Base-by-base conservation (phyloP, 139 green algal genomes). In the Coelastrella sp. region DNA sequence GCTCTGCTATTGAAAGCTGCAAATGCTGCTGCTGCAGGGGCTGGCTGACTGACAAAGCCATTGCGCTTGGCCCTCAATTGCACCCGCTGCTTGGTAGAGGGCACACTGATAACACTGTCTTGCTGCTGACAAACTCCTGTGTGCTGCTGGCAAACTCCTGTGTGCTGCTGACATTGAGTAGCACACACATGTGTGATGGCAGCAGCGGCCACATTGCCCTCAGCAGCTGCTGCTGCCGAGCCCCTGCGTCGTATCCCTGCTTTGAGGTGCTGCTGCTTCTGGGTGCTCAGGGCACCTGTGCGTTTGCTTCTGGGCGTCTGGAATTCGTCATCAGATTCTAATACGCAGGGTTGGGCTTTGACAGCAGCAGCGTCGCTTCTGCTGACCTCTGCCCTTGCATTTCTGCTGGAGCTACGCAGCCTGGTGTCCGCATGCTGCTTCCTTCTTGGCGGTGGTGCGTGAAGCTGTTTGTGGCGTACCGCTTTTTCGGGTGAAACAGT, bases 251-350 rank as follows among this genome's bases (percentile, higher is more conserved):
- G 35, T 49, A 49, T 49, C 35, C 35, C 35, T 49, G 35, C 35
- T 49, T 83, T 35, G 12, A 27, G 78, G 10, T 83, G 78, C 49
- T 83, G 78, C 49, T 63, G 49, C 78, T 83, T 35, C 78, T 65
- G 78, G 12, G 78, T 49, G n/a, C 74, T 81, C 10, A 74, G 20
- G 8, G 82, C 82, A 87, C 22, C 59, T 75, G 82, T 59, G 11
- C 10, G 25, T 6, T 58, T 57, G 82, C 82, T 49, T 49, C 35
- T 87, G 27, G 82, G 61, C 19, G 61, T 11, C 59, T 75, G 22
- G 19, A 86, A 86, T n/a, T 74, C 81, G 11, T 75, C 81, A 75
- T 86, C 81, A 75, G 81, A 86, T n/a, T 86, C 74, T 19, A n/a
- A 8, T 19, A 80, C 9, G 10, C 57, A 14, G n/a, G 11, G 12